phyloP scores from a whole-genome alignment of 2,329 filamentous ascomycete genomes.

The Fusarium sulawesiense region DNA sequence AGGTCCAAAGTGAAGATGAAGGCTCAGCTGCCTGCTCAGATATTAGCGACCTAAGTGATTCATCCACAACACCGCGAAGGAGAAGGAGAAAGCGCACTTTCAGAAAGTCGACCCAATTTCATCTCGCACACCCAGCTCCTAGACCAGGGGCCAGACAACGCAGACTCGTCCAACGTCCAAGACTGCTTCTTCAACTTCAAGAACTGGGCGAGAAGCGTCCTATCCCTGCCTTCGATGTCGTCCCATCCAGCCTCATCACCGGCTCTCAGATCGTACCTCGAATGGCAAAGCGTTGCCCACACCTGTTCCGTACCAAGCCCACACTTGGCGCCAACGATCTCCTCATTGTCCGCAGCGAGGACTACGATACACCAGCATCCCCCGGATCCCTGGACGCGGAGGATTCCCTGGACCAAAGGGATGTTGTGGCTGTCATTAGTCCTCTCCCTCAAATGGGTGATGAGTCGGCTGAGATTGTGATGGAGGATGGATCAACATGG shows the following conservation, averaged over 20 bases:
- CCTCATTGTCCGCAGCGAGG: slow-evolving; percentile 76
- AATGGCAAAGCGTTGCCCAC: slow-evolving; percentile 70
- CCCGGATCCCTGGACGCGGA: slow-evolving; percentile 56
- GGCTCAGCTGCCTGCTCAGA: slow-evolving; percentile 56
- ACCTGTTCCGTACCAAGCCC: slow-evolving; percentile 71
- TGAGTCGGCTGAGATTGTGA: slow-evolving; percentile 72
- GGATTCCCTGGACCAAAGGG: slow-evolving; percentile 59
- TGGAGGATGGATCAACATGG: slow-evolving; percentile 73
- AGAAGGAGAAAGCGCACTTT: slow-evolving; percentile 57
- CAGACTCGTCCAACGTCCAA: slow-evolving; percentile 74
- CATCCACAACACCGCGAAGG: slow-evolving; percentile 54
- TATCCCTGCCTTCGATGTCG: slow-evolving; percentile 76
- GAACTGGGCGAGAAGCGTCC: slow-evolving; percentile 71
- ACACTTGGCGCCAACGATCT: slow-evolving; percentile 76
- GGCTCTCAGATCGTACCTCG: slow-evolving; percentile 67
- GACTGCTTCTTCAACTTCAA: slow-evolving; percentile 78
- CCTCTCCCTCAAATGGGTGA: slow-evolving; percentile 62
- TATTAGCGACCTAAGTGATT: slow-evolving; percentile 60
- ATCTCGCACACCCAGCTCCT: slow-evolving; percentile 75
- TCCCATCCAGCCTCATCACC: slow-evolving; percentile 72
- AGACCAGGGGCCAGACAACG: slow-evolving; percentile 70
- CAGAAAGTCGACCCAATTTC: slow-evolving; percentile 71
- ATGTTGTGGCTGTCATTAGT: slow-evolving; percentile 76
- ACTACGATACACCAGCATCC: slow-evolving; percentile 60
- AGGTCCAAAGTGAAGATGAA: slow-evolving; percentile 61